Base-by-base conservation (phyloP, 768 basidiomycete genomes). In the Pulveroboletus sp. region DNA sequence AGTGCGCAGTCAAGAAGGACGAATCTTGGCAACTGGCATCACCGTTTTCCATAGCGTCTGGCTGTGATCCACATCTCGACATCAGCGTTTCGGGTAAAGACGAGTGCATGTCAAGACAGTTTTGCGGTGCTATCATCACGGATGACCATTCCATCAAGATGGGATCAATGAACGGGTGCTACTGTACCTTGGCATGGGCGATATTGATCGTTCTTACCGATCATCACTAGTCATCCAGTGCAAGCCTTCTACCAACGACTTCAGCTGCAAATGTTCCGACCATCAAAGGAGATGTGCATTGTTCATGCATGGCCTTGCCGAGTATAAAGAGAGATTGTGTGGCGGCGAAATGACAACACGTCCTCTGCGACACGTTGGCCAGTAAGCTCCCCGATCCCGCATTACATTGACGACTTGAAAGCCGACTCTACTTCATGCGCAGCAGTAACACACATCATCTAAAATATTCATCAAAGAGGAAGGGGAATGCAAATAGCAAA, bases 241-340 rank as follows among this genome's bases (percentile, higher is more conserved):
- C 27, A 11, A 38, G 26, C n/a, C 44, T 31, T 18, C 38, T 43
- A 26, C 27, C 27, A 6, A 28, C 27, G 1, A 6, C 27, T 28
- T 27, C 9, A 31, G 49, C 18, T 33, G 33, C n/a, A 18, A 3
- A 6, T 14, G 13, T 3, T 8, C 14, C 6, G 13, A 46, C 9
- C 21, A n/a, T 15, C 31, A 31, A 44, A 28, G 32, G 21, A 18
- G 43, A 43, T 11, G 28, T 10, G 10, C 44, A 28, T 46, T 24
- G 4, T 14, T 21, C 24, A 15, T n/a, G 49, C 32, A 31, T 4
- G 41, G 45, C 26, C 2, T n/a, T 7, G 8, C n/a, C n/a, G 26
- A 6, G 18, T 62, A 63, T 63, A 63, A 65, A 59, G 38, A 21
- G 30, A 14, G 11, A 0, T 2, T 2, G 18, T 15, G 1, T 43